Base-by-base conservation (phyloP, 345 rosid genomes). In the Hibiscus tridactylites region DNA sequence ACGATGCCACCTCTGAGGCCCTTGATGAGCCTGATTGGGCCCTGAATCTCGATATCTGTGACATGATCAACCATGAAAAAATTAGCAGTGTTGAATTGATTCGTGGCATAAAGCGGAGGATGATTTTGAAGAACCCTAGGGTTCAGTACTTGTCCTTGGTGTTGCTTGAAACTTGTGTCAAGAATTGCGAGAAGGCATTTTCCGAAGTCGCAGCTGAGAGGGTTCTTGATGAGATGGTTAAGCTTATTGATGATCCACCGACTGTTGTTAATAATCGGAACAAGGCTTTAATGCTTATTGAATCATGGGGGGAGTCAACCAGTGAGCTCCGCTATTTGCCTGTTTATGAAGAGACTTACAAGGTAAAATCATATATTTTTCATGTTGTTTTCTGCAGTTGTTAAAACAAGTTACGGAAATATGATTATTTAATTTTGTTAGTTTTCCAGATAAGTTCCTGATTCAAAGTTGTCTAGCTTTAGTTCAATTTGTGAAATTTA, bases 1-100 rank as follows among this genome's bases (percentile, higher is more conserved):
- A 96, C 71, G 97, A 92, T 73, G 99, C 99, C 73, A 92, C 98
- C 28, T 83, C 99, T 0, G 99, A 96, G 83, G 76, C 85, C 63
- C 94, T 92, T 54, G 96, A 92, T 35, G 97, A 91, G 74, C 98
- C 98, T 71, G 99, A 95, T 70, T 95, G 99, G 99, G 93, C 91
- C 75, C 76, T 90, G 91, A 92, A 90, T 78, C 91, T 96, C 65
- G 98, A 90, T 29, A 73, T 96, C n/a, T 96, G 99, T 71, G 99
- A 96, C 68, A 86, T 96, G 96, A 88, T 96, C 61, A 92, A 92
- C 77, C 91, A 88, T 16, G 99, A 92, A 78, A 88, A 79, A 54
- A 65, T 96, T 44, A 91, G 75, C 53, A 92, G 96, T 66, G 88
- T 92, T 65, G 99, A 96, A n/a, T 71, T 96, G 85, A 82, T 96